A percentile compares a stretch with the other conserved stretches of the same genome.
phyloP scores from a whole-genome alignment of 108 stramenopile genomes.

The Poteriospumella lacustris region DNA sequence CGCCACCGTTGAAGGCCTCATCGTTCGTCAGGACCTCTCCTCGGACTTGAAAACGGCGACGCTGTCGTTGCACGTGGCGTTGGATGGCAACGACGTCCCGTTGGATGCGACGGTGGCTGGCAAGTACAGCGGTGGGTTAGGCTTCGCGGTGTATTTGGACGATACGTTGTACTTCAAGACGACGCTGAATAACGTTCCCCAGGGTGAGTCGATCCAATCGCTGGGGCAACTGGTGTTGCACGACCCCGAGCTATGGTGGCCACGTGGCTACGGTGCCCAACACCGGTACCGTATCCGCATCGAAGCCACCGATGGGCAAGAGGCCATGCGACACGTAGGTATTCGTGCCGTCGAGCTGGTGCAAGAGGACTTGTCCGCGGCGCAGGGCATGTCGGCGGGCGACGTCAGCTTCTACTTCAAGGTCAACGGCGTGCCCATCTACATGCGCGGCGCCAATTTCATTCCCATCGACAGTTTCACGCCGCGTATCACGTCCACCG shows the following conservation, averaged over 20 bases:
- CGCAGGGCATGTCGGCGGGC: not conserved
- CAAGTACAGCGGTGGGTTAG: too few species aligned
- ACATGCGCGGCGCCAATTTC: slow-evolving; percentile 32
- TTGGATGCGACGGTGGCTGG: not conserved
- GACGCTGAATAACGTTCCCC: not conserved
- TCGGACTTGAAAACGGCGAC: not conserved
- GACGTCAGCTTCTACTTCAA: slow-evolving; percentile 38
- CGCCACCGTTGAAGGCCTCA: not conserved
- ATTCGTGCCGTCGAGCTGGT: slow-evolving; percentile 25
- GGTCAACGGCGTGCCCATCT: slow-evolving; percentile 32
- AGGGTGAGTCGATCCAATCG: slow-evolving; percentile 12
- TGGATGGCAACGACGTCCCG: not conserved
- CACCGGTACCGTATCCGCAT: slow-evolving; percentile 23
- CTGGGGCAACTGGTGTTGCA: too few species aligned
- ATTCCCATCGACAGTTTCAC: slow-evolving; percentile 31
- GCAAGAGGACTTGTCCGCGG: slow-evolving; percentile 11
- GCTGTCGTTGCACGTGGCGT: not conserved
- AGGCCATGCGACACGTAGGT: not conserved
- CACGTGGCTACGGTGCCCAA: slow-evolving; percentile 20
- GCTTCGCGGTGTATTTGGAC: too few species aligned
- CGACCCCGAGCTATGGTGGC: slow-evolving; percentile 33
- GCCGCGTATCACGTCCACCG: not conserved
- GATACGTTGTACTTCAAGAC: too few species aligned
- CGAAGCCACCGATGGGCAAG: not conserved
- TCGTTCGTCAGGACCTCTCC: slow-evolving; percentile 6